A percentile compares a stretch with the other conserved stretches of the same genome.
Conservation (phyloP, 208 protist species). For the Acanthamoeba culbertsoni region DNA sequence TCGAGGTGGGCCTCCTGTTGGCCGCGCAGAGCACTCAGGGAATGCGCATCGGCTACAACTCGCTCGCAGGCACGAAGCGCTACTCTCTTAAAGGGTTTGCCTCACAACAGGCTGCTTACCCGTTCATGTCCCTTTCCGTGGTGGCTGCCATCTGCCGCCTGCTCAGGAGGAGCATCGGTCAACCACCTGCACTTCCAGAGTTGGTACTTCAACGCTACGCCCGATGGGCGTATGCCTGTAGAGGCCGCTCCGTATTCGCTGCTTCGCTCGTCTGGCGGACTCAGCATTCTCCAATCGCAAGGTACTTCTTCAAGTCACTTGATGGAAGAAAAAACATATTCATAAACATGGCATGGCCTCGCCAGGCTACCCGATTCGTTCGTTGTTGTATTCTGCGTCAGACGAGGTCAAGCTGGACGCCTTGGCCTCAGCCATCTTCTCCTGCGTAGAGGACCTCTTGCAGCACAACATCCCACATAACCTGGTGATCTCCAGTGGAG, state of each 20-base stretch:
- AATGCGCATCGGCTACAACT: not conserved
- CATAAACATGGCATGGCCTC: not conserved
- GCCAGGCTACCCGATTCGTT: not conserved
- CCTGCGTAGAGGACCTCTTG: not conserved
- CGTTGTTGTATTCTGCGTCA: not conserved
- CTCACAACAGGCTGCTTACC: not conserved
- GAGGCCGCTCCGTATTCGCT: not conserved
- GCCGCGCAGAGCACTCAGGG: not conserved
- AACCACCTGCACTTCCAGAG: conserved; percentile 50
- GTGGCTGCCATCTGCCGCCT: not conserved
- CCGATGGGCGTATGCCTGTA: not conserved
- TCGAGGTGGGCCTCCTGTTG: not conserved
- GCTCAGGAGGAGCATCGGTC: not conserved
- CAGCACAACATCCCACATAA: conserved; percentile 10
- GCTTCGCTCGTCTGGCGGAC: not conserved
- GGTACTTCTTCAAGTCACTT: not conserved
- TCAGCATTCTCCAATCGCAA: not conserved
- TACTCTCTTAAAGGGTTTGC: not conserved
- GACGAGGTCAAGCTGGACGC: not conserved
- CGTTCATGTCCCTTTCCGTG: not conserved
- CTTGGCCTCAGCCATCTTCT: not conserved
- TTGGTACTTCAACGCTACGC: conserved; percentile 6
- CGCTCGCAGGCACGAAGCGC: not conserved
- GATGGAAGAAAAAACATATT: not conserved
- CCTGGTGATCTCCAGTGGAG: not conserved